Percentiles rank a stretch among this genome's conserved stretches.
phyloP scores from a whole-genome alignment of 371 early-diverging fungal species.

The Mortierella sp. region DNA sequence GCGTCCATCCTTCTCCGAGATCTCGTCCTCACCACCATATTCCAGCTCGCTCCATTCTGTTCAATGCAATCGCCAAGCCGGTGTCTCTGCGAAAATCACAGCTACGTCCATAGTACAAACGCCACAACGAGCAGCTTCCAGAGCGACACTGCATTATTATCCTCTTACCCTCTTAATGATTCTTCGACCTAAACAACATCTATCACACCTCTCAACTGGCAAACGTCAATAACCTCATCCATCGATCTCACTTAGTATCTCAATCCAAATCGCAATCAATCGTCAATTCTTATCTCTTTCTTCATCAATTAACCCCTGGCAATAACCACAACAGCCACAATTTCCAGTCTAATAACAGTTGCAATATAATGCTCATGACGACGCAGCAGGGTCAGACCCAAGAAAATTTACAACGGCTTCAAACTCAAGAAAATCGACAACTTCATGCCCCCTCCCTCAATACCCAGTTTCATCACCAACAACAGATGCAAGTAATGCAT shows the following conservation, averaged over 20 bases:
- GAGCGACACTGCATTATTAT: not conserved
- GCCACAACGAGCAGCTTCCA: slow-evolving; percentile 7
- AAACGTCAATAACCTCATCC: not conserved
- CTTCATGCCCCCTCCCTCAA: slow-evolving; percentile 17
- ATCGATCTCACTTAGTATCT: slow-evolving; percentile 8
- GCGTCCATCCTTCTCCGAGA: slow-evolving; percentile 12
- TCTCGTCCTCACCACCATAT: slow-evolving; percentile 8
- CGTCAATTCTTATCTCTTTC: slow-evolving; percentile 13
- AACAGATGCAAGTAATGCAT: slow-evolving; percentile 18
- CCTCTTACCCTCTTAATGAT: slow-evolving; percentile 13
- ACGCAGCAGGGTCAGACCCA: slow-evolving; percentile 22
- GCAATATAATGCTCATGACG: slow-evolving; percentile 19
- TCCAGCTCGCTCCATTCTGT: slow-evolving; percentile 8
- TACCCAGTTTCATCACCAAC: slow-evolving; percentile 10
- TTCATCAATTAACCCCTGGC: slow-evolving; percentile 22
- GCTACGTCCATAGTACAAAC: not conserved
- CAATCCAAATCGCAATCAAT: slow-evolving; percentile 15
- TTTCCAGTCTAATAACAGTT: slow-evolving; percentile 11
- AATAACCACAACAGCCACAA: slow-evolving; percentile 26
- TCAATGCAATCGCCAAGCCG: slow-evolving; percentile 3
- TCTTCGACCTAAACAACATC: slow-evolving; percentile 1
- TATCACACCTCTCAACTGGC: slow-evolving; percentile 2
- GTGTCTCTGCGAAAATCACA: not conserved
- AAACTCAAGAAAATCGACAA: slow-evolving; percentile 13
- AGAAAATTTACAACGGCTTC: slow-evolving; percentile 28